Evolutionary conservation across 2,329 filamentous ascomycete genomes (phyloP), one percentile per base, ranked within the genome.

Genomic region (Aureobasidium lini): DNA sequence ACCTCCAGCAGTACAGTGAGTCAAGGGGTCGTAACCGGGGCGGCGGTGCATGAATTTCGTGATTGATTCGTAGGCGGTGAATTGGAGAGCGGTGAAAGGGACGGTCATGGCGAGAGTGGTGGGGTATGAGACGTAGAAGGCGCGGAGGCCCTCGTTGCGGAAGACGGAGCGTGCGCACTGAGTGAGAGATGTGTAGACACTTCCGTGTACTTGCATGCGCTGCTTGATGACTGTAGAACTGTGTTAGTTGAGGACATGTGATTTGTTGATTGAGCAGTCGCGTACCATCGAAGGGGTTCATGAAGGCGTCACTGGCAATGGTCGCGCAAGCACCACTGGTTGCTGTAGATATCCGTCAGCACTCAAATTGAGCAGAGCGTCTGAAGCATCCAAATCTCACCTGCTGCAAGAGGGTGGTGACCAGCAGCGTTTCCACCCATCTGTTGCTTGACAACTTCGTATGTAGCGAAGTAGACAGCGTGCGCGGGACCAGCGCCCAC

Each of bases 71-170:
- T 99, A 99, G 59, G 92, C 91, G 70, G 96, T 90, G 73, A 99
- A 97, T 72, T 99, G 94, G 9, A 96, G 84, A 8, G 94, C 93
- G 11, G 93, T 97, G 73, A 97, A 99, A 3, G 94, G 94, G 1
- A 99, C 91, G 13, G 94, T 97, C 94, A 99, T 99, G 70, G 90
- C 95, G 31, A 99, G 80, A 2, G 94, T 99, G 18, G 94, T 99
- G 15, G 94, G 94, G 73, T 99, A 99, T 28, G 94, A 99, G 68
- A 99, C 87, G 78, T 99, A 99, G 77, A 99, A 99, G 59, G 94
- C 93, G 54, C 85, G 83, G 47, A 97, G 73, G 57, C 94, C 94
- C 75, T 99, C 94, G 56, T 84, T 87, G 68, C 82, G 84, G 77
- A 96, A 96, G 62, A 99, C 88, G 65, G 90, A 87, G 71, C 82